Evolutionary conservation across 2,329 filamentous ascomycete genomes (phyloP).

Genomic region (Exophiala calicioides): DNA sequence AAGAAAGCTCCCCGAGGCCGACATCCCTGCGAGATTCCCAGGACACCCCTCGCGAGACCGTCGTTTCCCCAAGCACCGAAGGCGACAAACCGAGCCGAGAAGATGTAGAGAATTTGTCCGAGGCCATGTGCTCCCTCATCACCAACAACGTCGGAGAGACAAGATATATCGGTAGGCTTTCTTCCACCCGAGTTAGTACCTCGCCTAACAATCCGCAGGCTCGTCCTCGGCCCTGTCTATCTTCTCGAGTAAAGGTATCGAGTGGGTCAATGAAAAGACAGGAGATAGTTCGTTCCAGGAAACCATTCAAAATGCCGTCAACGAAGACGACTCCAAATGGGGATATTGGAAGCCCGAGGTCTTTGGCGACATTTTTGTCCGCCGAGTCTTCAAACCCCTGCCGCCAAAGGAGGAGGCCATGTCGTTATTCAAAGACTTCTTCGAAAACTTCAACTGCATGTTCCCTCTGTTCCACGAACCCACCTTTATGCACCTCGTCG

Average conservation of each 20-base stretch:
- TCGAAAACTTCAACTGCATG: constrained; percentile 99
- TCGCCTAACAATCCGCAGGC: constrained; percentile 53
- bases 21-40: constrained; percentile 22
- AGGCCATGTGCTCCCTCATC: constrained; percentile 98
- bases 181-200: constrained; percentile 3
- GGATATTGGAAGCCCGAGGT: constrained; percentile 98
- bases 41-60: constrained; percentile 37
- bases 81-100: constrained; percentile 44
- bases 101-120: constrained; percentile 81
- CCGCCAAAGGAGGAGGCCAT: constrained; percentile 85
- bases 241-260: constrained; percentile 95
- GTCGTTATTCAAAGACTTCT: constrained; percentile 88
- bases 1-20: constrained; percentile 17
- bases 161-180: constrained; percentile 79
- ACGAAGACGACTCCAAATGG: constrained; percentile 87
- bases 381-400: constrained; percentile 78
- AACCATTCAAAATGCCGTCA: constrained; percentile 80
- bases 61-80: constrained; percentile 26
- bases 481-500: constrained; percentile 96
- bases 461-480: constrained; percentile 97
- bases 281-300: constrained; percentile 93
- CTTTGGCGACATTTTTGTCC: constrained; percentile 86
- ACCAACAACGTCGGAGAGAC: constrained; percentile 95
- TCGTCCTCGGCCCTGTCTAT: constrained; percentile 98
- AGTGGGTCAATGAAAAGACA: constrained; percentile 98